Percentiles rank a stretch among this genome's conserved stretches.
These are phyloP conservation scores for Mycena epipterygia DNA, from an alignment of 768 basidiomycete genomes.

Conservation along the genomic window DNA sequence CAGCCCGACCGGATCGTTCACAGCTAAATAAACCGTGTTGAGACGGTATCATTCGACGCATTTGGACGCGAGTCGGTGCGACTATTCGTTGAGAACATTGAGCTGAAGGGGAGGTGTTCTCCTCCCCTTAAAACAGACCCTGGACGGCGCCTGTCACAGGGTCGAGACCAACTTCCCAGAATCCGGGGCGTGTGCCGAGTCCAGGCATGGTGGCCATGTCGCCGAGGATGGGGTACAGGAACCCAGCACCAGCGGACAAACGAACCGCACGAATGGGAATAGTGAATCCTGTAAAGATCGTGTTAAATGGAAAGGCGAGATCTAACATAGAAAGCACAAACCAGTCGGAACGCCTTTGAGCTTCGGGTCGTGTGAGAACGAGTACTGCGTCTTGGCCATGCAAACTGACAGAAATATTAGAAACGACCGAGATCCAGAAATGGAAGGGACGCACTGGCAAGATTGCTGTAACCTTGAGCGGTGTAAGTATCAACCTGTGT, in stretches of 20 bases:
- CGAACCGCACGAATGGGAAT: slow-evolving; percentile 91
- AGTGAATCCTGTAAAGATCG: slow-evolving; percentile 76
- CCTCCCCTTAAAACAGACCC: slow-evolving; percentile 79
- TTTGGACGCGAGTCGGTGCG: slow-evolving; percentile 19
- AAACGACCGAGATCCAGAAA: background rate
- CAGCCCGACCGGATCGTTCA: slow-evolving; percentile 21
- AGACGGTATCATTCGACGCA: slow-evolving; percentile 22
- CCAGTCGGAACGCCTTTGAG: slow-evolving; percentile 91
- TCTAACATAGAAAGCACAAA: slow-evolving; percentile 42
- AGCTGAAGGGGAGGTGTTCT: background rate
- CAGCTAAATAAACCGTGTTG: slow-evolving; percentile 30
- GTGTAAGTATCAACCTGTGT: slow-evolving; percentile 94
- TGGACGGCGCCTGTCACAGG: slow-evolving; percentile 84
- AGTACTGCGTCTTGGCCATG: slow-evolving; percentile 98
- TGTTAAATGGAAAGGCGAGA: background rate
- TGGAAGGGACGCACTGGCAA: slow-evolving; percentile 73
- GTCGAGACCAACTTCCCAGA: slow-evolving; percentile 92
- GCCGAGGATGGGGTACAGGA: slow-evolving; percentile 95
- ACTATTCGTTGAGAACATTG: slow-evolving; percentile 43
- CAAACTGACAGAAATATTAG: slow-evolving; percentile 69
- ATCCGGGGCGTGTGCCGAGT: slow-evolving; percentile 91
- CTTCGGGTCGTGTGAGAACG: slow-evolving; percentile 94
- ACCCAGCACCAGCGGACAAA: slow-evolving; percentile 93
- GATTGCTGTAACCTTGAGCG: slow-evolving; percentile 83
- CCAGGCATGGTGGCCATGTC: slow-evolving; percentile 99